Conservation (phyloP, 805 yeast species). For the Ogataea sp. region DNA sequence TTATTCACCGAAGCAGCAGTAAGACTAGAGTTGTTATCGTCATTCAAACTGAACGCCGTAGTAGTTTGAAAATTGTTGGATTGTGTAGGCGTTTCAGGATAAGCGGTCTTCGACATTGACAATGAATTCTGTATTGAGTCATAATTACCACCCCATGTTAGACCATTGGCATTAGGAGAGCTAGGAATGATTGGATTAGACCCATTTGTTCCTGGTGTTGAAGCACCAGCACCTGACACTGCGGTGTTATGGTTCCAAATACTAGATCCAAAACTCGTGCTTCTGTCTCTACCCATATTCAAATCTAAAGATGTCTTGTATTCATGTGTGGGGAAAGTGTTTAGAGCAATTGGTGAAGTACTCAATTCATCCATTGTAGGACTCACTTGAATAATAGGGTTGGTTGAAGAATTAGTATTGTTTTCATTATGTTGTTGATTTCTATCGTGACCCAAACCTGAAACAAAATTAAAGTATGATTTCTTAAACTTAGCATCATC, state of each 20-base stretch:
- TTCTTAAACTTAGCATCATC: no score
- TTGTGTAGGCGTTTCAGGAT: not conserved
- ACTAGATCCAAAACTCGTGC: slow-evolving; percentile 27
- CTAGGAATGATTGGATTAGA: not conserved
- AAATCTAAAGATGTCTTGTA: slow-evolving; percentile 7
- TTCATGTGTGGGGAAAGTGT: slow-evolving; percentile 5
- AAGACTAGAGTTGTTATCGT: not conserved
- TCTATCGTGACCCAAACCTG: not conserved
- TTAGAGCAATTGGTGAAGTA: slow-evolving; percentile 3
- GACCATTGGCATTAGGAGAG: not conserved
- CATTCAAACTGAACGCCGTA: no score
- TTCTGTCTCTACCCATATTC: slow-evolving; percentile 19
- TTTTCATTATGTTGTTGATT: not conserved
- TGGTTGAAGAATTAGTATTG: not conserved
- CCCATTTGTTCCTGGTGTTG: not conserved
- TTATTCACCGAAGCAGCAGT: slow-evolving; percentile 1
- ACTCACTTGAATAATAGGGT: no score
- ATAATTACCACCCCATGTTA: slow-evolving; percentile 2
- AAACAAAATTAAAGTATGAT: not conserved
- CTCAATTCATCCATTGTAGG: not conserved
- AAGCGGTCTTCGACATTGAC: not conserved
- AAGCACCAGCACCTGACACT: slow-evolving; percentile 2
- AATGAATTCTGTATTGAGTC: not conserved
- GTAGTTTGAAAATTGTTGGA: no score
- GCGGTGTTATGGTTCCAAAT: slow-evolving; percentile 27